Evolutionary conservation across 2,329 filamentous ascomycete species (phyloP), one percentile per base, ranked within the genome.

Genomic region (Hypoxylon sp.): DNA sequence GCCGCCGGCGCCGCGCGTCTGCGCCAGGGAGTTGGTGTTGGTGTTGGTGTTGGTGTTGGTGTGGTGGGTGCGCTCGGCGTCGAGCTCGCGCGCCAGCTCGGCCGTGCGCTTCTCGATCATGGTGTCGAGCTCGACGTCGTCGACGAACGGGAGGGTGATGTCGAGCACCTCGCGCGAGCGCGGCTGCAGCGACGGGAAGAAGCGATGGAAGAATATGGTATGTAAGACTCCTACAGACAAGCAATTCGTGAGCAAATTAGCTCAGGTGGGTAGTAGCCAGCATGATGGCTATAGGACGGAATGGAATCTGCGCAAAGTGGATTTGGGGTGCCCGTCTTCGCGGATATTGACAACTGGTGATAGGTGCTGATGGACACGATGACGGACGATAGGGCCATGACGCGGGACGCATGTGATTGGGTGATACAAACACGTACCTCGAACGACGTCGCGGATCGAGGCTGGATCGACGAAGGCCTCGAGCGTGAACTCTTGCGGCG

Each of bases 161-260:
- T 97, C 94, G 69, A 97, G 89, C 67, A 97, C 89, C 75, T 97
- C 94, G 80, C 93, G 90, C 67, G 92, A 93, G 67, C 88, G 87
- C 5, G 95, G 94, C 43, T 87, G 83, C 71, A 97, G 86, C 61
- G 92, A 89, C 59, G 93, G 93, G 83, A 98, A 97, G 86, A 94
- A 97, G 74, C 95, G 91, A 82, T 97, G 94, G 85, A 98, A 98
- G 87, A 98, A 99, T 78, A 98, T 97, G 52, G 94, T 96, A 78
- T 97, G 94, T 51, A 98, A 86, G 76, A 97, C 91, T 68, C 91
- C 94, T 97, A 19, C n/a, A 13, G 73, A 37, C 11, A 0, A 17
- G 19, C 3, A 49, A 19, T 24, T 15, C 41, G 32, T 11, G 8
- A 37, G 48, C 20, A 15, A 6, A 47, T 65, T 64, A 67, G 60